Percentiles rank a stretch among this genome's conserved stretches.
phyloP scores from a whole-genome alignment of 495 filamentous ascomycete genomes.

The Penicillium herquei region DNA sequence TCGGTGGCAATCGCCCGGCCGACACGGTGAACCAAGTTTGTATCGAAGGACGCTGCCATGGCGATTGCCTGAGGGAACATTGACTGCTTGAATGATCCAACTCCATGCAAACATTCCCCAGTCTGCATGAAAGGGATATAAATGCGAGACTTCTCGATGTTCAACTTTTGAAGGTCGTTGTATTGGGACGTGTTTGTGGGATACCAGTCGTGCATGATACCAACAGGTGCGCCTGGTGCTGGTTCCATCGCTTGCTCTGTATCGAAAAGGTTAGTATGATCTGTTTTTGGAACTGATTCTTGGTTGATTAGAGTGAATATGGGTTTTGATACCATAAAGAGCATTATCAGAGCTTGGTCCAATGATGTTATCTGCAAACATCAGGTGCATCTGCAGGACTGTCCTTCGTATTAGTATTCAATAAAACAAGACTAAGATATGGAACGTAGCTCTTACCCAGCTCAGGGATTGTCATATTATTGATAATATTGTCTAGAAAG shows the following conservation, averaged over 20 bases:
- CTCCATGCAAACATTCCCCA: conserved; percentile 10
- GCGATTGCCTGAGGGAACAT: conserved; percentile 11
- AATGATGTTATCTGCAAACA: conserved; percentile 43
- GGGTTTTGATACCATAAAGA: conserved; percentile 39
- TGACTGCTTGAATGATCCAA: conserved; percentile 12
- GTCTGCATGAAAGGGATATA: conserved; percentile 10
- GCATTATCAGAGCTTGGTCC: conserved; percentile 39
- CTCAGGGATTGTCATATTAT: conserved; percentile 9
- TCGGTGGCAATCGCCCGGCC: conserved; percentile 8
- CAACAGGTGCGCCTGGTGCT: conserved; percentile 6
- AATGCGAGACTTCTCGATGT: conserved; percentile 1
- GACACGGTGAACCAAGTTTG: conserved; percentile 4
- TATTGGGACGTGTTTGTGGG: conserved; percentile 12
- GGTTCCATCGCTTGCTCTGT: conserved; percentile 8
- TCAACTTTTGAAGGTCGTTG: conserved; percentile 7
- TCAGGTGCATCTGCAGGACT: conserved; percentile 42
- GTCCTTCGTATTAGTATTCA: neutral
- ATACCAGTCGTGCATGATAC: conserved; percentile 14
- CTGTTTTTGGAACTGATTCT: too few species aligned
- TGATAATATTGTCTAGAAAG: conserved; percentile 3
- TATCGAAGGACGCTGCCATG: conserved; percentile 11
- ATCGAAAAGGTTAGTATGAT: neutral
- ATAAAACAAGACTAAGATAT: too few species aligned
- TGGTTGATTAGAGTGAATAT: too few species aligned
- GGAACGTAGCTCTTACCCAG: neutral